Evolutionary conservation across 1,139 yeast species (phyloP), one percentile per base, ranked within the genome.

Genomic region (Hyphopichia wangnamkhiaoensis): DNA sequence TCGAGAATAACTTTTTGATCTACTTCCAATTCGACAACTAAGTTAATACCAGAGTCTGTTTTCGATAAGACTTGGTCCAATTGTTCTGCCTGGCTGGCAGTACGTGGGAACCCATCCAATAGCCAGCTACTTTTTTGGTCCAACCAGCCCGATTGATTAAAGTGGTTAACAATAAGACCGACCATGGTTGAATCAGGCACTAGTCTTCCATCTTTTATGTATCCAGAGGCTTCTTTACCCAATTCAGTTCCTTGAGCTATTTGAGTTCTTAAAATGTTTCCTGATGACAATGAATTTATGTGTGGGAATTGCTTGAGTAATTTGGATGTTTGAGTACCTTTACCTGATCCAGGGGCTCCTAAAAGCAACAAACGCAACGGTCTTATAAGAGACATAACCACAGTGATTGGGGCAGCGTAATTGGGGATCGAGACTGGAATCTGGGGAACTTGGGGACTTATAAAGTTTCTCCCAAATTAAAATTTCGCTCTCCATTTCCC

Each of bases 321-420:
- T 42, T 82, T 71, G 2, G 83, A 64, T 0, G 96, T 84, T 50
- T 85, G 88, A 0, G 98, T 91, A 2, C 97, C 97, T 57, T 91
- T 91, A 1, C 97, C 97, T 1, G 96, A 76, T 0, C 97, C 98
- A 0, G 97, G 98, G 0, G 97, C 96, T 4, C 97, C 97, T 37
- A 90, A 65, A 8, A 90, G 68, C 26, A 90, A 68, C 32, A 89
- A 63, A 48, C 96, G 66, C 29, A 87, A 56, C 2, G 95, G 86
- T 35, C 43, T 48, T 37, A 45, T 38, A 23, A 43, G 28, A 26
- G 41, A 27, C 43, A 40, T 45, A 3, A n/a, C 10, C 5, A 13
- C 15, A 12, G n/a, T n/a, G n/a, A n/a, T n/a, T n/a, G n/a, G n/a
- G n/a, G n/a, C n/a, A n/a, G n/a, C n/a, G n/a, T n/a, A n/a, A n/a